Conservation (phyloP, 495 filamentous ascomycete genomes). For the Aspergillus olivimuriae region DNA sequence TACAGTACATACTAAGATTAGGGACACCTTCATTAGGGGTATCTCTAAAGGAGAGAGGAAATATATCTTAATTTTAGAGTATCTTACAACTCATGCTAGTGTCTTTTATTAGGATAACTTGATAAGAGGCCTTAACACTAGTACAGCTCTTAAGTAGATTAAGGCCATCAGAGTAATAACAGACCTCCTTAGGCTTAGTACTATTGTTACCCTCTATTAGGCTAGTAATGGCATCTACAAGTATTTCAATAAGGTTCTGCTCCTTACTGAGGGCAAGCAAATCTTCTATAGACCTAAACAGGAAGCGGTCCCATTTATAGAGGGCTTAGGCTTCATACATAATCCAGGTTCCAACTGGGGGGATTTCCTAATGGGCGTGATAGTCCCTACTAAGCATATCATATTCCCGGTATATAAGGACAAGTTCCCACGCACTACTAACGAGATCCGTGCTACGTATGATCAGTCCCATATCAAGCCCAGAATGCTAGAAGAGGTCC, state of each 20-base stretch:
- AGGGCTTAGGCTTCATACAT: background rate
- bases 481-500: constrained; percentile 3
- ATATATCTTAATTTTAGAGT: constrained; percentile 57
- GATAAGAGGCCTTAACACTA: constrained; percentile 54
- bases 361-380: background rate
- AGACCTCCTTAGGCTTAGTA: constrained; percentile 36
- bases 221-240: constrained; percentile 58
- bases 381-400: background rate
- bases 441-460: background rate
- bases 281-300: background rate
- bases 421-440: background rate
- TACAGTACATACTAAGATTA: constrained; percentile 69
- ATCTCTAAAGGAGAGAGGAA: constrained; percentile 76
- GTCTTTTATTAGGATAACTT: constrained; percentile 59
- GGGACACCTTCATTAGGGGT: constrained; percentile 67
- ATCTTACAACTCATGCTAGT: constrained; percentile 50
- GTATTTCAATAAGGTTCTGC: constrained; percentile 59
- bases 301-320: background rate
- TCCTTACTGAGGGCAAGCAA: constrained; percentile 53
- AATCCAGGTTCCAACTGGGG: background rate
- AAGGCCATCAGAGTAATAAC: constrained; percentile 42
- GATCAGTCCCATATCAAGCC: background rate
- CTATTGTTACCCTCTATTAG: constrained; percentile 52
- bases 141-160: constrained; percentile 49
- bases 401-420: background rate